These are phyloP conservation scores for Discostella stelligera DNA, from an alignment of 352 stramenopile genomes.

Conservation along the genomic window DNA sequence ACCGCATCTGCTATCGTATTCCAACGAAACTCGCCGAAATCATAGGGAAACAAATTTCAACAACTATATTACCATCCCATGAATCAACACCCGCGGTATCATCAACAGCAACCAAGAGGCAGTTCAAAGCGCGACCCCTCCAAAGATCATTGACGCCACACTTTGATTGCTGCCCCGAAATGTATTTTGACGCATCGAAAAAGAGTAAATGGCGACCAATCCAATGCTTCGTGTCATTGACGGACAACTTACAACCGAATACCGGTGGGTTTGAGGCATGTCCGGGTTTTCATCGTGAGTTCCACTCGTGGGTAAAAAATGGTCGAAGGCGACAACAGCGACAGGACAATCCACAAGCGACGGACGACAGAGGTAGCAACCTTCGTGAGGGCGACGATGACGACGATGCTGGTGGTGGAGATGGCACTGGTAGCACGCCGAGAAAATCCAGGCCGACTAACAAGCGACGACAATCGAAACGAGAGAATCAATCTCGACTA, in stretches of 20 bases:
- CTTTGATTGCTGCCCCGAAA: constrained; percentile 78
- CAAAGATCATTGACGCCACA: constrained; percentile 79
- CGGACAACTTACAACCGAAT: constrained; percentile 70
- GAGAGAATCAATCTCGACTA: not conserved
- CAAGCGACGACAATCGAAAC: not conserved
- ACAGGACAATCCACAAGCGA: not conserved
- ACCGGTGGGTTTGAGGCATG: constrained; percentile 76
- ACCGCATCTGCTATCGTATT: constrained; percentile 76
- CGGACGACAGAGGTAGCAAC: not conserved
- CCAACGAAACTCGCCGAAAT: constrained; percentile 58
- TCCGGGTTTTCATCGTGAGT: constrained; percentile 72
- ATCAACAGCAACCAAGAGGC: constrained; percentile 22
- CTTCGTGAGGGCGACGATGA: too few relatives aligned
- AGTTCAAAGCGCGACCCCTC: constrained; percentile 39
- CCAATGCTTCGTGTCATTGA: constrained; percentile 79
- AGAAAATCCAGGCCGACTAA: not conserved
- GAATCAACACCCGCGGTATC: not conserved
- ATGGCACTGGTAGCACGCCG: not conserved
- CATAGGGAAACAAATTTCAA: constrained; percentile 41
- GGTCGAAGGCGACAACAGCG: constrained; percentile 10
- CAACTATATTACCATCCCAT: not conserved
- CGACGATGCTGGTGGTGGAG: not conserved
- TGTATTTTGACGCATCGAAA: constrained; percentile 46
- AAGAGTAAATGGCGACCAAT: constrained; percentile 77
- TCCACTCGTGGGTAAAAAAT: constrained; percentile 59